Percentiles rank a stretch among this genome's conserved stretches.
Evolutionary conservation across 371 early-diverging fungal species (phyloP).

Genomic region (Mortierella sp.): DNA sequence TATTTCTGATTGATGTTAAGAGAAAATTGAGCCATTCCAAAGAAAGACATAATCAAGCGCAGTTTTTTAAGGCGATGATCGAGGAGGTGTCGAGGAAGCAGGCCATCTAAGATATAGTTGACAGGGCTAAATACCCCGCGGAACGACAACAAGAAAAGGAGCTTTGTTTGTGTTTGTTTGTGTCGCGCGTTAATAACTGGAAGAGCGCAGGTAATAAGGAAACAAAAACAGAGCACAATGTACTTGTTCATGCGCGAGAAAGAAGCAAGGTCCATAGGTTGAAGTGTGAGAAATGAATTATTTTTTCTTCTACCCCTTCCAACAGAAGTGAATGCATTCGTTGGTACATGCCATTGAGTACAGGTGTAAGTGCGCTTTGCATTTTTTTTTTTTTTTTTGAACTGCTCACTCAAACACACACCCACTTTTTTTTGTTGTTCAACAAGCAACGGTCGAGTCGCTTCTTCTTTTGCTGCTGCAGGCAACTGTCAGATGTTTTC

Average conservation of each 20-base stretch:
- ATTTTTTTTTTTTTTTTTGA: neutral
- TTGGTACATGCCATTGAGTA: neutral
- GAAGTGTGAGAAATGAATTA: conserved; percentile 2
- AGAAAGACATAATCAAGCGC: neutral
- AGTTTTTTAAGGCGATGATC: neutral
- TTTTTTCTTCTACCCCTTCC: neutral
- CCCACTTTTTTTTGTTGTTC: neutral
- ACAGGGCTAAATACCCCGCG: neutral
- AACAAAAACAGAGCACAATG: neutral
- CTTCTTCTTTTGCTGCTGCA: neutral
- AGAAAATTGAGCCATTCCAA: neutral
- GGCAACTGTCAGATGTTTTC: neutral
- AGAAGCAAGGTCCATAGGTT: neutral
- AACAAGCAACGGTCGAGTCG: conserved; percentile 1
- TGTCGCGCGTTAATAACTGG: neutral
- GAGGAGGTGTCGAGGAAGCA: neutral
- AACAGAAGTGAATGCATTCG: neutral
- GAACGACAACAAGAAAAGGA: neutral
- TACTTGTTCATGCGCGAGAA: neutral
- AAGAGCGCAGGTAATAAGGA: too few species aligned
- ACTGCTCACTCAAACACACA: neutral
- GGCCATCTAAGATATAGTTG: neutral
- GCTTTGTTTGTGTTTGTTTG: neutral
- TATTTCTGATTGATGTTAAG: neutral
- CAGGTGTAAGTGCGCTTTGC: neutral